Conservation (phyloP, 148 eudicot genomes). For the Nyssa sinensis region DNA sequence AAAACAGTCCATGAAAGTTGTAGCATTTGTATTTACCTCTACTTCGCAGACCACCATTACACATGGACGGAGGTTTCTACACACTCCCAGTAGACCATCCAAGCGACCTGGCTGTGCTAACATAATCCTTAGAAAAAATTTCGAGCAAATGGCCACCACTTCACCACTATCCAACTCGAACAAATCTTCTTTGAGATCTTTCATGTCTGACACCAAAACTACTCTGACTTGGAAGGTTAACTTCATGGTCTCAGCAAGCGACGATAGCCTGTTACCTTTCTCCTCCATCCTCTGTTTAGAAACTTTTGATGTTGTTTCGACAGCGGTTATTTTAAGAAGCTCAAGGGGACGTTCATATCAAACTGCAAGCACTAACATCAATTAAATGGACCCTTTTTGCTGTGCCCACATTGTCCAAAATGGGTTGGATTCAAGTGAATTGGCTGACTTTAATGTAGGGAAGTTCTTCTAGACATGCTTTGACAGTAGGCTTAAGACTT, state of each 20-base stretch:
- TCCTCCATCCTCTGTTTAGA: neutral
- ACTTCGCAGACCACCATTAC: neutral
- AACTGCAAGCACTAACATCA: conserved; percentile 9
- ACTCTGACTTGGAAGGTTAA: neutral
- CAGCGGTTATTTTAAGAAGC: neutral
- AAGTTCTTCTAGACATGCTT: conserved; percentile 14
- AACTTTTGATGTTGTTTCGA: too few species aligned
- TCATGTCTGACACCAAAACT: neutral
- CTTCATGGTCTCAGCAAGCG: neutral
- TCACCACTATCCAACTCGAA: neutral
- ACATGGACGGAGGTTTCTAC: neutral
- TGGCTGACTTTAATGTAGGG: conserved; percentile 15
- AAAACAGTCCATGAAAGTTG: conserved; percentile 20
- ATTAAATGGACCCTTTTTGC: conserved; percentile 22
- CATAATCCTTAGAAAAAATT: neutral
- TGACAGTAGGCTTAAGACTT: neutral
- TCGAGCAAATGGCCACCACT: neutral
- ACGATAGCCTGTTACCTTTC: neutral
- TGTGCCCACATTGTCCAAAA: conserved; percentile 13
- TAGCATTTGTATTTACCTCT: conserved; percentile 1
- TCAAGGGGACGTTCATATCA: neutral
- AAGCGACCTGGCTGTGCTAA: neutral
- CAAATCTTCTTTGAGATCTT: neutral
- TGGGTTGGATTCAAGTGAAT: conserved; percentile 21
- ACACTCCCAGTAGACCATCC: neutral